Evolutionary conservation across 2,329 filamentous ascomycete species (phyloP).

Genomic region (Colletotrichum sp.): DNA sequence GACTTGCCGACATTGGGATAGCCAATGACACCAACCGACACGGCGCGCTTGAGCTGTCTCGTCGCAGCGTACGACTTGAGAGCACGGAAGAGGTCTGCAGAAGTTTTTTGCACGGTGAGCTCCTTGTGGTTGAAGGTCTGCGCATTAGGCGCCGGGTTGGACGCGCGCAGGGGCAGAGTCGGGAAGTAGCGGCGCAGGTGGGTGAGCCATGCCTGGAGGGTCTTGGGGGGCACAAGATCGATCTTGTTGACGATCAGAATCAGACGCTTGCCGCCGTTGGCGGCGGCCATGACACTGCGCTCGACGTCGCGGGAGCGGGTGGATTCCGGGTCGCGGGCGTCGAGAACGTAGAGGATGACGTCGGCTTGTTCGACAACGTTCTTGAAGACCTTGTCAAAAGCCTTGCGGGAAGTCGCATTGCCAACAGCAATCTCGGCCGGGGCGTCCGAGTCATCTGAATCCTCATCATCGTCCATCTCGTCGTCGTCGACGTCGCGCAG

Average conservation of each 20-base stretch:
- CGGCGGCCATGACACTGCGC: conserved; percentile 88
- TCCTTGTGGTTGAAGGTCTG: conserved; percentile 93
- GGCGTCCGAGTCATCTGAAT: conserved; percentile 61
- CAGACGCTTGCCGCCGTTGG: conserved; percentile 81
- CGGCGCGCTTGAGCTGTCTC: conserved; percentile 84
- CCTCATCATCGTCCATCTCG: conserved; percentile 44
- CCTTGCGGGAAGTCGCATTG: conserved; percentile 74
- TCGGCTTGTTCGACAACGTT: conserved; percentile 88
- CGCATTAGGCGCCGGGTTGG: conserved; percentile 81
- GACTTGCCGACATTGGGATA: conserved; percentile 98
- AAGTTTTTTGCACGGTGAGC: conserved; percentile 85
- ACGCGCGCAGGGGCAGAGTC: conserved; percentile 86
- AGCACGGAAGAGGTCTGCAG: conserved; percentile 83
- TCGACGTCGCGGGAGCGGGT: conserved; percentile 92
- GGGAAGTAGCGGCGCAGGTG: conserved; percentile 91
- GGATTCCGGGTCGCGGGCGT: conserved; percentile 89
- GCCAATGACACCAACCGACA: conserved; percentile 91
- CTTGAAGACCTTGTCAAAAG: conserved; percentile 97
- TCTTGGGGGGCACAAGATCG: conserved; percentile 82
- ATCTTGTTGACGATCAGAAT: conserved; percentile 97
- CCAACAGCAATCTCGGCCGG: conserved; percentile 55
- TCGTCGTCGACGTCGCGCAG: conserved; percentile 64
- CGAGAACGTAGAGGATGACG: conserved; percentile 90
- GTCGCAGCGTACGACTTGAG: conserved; percentile 87
- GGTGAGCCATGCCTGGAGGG: conserved; percentile 83